These are phyloP conservation scores for Platismatia glauca DNA, from an alignment of 495 filamentous ascomycete genomes.

Conservation along the genomic window DNA sequence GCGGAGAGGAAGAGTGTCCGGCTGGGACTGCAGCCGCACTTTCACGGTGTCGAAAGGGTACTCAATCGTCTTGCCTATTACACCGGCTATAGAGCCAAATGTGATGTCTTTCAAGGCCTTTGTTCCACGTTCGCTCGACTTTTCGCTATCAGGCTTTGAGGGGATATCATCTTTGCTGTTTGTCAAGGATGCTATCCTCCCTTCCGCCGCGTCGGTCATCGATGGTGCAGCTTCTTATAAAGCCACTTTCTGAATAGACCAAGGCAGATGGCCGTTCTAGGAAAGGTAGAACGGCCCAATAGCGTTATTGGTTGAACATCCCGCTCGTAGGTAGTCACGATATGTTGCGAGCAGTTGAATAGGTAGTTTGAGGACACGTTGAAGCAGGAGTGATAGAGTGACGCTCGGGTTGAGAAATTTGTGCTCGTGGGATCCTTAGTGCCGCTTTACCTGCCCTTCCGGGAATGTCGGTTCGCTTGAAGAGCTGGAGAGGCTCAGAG, in stretches of 20 bases:
- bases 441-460: neutral
- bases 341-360: neutral
- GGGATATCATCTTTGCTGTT: neutral
- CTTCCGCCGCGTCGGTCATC: conserved; percentile 14
- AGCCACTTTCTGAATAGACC: neutral
- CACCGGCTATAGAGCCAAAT: conserved; percentile 78
- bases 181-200: conserved; percentile 11
- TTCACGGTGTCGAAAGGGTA: conserved; percentile 99
- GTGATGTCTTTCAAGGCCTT: conserved; percentile 71
- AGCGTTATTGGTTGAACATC: conserved; percentile 12
- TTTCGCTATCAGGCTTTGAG: neutral
- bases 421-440: neutral
- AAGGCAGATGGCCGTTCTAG: conserved; percentile 14
- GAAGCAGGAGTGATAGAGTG: neutral
- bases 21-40: conserved; percentile 64
- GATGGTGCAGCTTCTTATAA: neutral
- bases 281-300: conserved; percentile 13
- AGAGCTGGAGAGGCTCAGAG: neutral
- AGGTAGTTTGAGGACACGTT: neutral
- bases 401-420: neutral
- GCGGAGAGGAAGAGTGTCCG: conserved; percentile 67
- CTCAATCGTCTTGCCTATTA: conserved; percentile 90
- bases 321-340: neutral
- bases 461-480: neutral
- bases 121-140: conserved; percentile 26